phyloP scores from a whole-genome alignment of 768 basidiomycete genomes.

The Lentinula detonsa region DNA sequence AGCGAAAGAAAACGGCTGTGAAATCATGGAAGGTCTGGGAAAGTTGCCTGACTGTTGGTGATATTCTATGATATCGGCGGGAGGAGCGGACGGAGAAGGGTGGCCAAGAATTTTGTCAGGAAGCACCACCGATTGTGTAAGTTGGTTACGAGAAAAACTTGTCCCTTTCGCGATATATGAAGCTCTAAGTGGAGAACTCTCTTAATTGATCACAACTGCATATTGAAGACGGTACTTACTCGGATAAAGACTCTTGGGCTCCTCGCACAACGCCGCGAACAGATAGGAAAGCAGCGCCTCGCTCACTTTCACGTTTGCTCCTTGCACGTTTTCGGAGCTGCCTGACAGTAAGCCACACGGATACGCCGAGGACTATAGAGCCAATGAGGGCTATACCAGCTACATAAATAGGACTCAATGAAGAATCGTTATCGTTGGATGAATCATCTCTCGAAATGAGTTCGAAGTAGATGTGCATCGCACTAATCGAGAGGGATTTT shows the following conservation, averaged over 20 bases:
- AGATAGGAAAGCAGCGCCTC: constrained; percentile 38
- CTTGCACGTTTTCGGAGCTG: constrained; percentile 33
- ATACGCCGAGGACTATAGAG: constrained; percentile 29
- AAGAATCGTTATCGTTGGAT: background rate
- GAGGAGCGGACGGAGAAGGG: constrained; percentile 21
- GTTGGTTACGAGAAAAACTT: constrained; percentile 32
- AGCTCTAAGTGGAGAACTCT: background rate
- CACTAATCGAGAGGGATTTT: background rate
- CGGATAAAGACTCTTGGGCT: constrained; percentile 15
- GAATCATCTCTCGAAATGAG: background rate
- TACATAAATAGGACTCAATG: constrained; percentile 29
- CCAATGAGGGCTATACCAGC: constrained; percentile 46
- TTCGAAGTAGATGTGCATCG: background rate
- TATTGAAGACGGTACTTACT: constrained; percentile 12
- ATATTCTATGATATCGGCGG: constrained; percentile 37
- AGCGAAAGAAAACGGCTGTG: constrained; percentile 36
- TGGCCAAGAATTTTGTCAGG: constrained; percentile 43
- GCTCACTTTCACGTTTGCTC: constrained; percentile 27
- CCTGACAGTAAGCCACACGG: constrained; percentile 37
- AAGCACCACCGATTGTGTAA: constrained; percentile 43
- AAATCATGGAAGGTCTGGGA: constrained; percentile 29
- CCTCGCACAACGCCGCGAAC: constrained; percentile 42
- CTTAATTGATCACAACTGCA: background rate
- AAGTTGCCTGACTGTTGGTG: constrained; percentile 35
- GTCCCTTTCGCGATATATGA: constrained; percentile 6